Evolutionary conservation across 2,329 filamentous ascomycete species (phyloP), one percentile per base, ranked within the genome.

Genomic region (Claviceps capensis): DNA sequence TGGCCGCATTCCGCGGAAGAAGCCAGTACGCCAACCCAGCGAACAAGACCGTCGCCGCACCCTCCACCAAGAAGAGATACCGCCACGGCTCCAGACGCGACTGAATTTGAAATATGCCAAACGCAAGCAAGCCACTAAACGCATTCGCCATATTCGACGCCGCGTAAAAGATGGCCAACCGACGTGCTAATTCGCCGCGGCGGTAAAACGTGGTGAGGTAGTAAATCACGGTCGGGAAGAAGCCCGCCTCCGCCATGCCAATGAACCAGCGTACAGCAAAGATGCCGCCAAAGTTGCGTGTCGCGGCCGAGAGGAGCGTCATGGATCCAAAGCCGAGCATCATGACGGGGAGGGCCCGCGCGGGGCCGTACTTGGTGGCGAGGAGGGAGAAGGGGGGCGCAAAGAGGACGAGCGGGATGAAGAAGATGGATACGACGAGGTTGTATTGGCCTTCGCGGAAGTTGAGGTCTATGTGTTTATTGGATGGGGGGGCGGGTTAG

Each of bases 281-380:
- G 50, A 79, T 66, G 16, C 72, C 72, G 1, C 66, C 69, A 52
- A 79, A 79, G 57, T 69, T 72, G 23, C 69, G 36, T 0, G 72
- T 75, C 1, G 75, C 70, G 0, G 79, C 74, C 14, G 74, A 72
- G 38, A 82, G 65, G 40, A 87, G 66, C 0, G 83, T 87, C 63
- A 83, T 78, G 22, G 70, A 72, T n/a, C 85, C 84, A 59, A 87
- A 89, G 45, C 65, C 71, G 59, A 85, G 75, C 85, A 89, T 88
- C 71, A 86, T 76, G 47, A 81, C 64, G 1, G 83, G 82, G n/a
- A 89, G 68, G 4, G 86, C 81, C 38, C 75, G 70, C 49, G 78
- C 75, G 0, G 85, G 80, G 0, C 84, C 83, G 60, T 76, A 86
- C 56, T 79, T 82, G 69, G 88, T 89, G 55, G 83, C 83, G 11